A percentile compares a stretch with the other conserved stretches of the same genome.
phyloP scores from a whole-genome alignment of 2,329 filamentous ascomycete species.

The Xylaria polymorpha region DNA sequence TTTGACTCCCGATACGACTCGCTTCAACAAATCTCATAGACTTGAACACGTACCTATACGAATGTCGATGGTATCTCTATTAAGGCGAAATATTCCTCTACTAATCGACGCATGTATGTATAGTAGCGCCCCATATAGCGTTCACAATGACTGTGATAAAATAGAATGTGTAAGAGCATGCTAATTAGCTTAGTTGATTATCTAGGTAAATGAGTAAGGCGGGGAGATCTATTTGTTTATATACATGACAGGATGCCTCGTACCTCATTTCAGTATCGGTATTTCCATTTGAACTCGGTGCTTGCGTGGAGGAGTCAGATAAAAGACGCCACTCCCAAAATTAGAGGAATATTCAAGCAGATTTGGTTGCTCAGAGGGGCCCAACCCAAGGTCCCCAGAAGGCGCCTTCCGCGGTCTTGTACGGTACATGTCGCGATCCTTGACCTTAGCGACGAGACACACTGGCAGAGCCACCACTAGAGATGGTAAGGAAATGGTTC shows the following conservation, averaged over 20 bases:
- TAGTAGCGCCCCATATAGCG: not conserved
- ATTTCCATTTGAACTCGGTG: no score
- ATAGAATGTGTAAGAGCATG: not conserved
- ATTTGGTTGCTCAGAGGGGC: no score
- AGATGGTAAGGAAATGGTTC: no score
- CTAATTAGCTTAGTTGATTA: not conserved
- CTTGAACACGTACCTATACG: not conserved
- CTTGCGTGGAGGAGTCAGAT: no score
- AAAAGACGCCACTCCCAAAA: no score
- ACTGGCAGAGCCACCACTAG: no score
- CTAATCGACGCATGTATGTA: not conserved
- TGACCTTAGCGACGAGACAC: no score
- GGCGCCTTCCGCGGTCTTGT: no score
- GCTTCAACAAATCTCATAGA: not conserved
- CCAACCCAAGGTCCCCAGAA: no score
- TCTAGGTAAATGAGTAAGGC: not conserved
- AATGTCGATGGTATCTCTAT: not conserved
- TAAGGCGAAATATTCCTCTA: not conserved
- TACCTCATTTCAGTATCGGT: not conserved
- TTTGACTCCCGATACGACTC: not conserved
- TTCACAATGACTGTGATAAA: not conserved
- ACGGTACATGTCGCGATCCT: no score
- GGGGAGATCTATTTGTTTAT: not conserved
- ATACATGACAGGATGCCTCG: not conserved
- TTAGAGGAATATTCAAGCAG: no score